These are phyloP conservation scores for Xylaria intraflava DNA, from an alignment of 495 filamentous ascomycete species.

Conservation along the genomic window DNA sequence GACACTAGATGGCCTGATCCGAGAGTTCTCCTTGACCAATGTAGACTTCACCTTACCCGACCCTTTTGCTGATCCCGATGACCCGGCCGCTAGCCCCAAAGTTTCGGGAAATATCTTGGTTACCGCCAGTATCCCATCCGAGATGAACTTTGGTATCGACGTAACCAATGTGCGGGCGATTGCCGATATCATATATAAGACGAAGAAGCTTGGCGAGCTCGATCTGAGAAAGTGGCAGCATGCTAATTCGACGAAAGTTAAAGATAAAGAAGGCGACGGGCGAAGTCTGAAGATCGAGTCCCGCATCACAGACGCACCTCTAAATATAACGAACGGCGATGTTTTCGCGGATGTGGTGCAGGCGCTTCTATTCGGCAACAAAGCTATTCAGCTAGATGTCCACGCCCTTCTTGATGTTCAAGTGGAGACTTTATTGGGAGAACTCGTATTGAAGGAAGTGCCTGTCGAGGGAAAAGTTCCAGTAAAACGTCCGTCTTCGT, in stretches of 20 bases:
- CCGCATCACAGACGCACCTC: slow-evolving; percentile 64
- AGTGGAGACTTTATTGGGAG: slow-evolving; percentile 70
- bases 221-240: slow-evolving; percentile 75
- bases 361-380: slow-evolving; percentile 63
- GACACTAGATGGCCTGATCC: slow-evolving; percentile 71
- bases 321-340: slow-evolving; percentile 70
- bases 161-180: slow-evolving; percentile 67
- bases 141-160: slow-evolving; percentile 76
- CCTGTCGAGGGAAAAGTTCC: slow-evolving; percentile 79
- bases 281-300: slow-evolving; percentile 64
- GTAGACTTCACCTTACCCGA: slow-evolving; percentile 79
- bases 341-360: slow-evolving; percentile 70
- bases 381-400: slow-evolving; percentile 58
- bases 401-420: slow-evolving; percentile 78
- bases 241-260: slow-evolving; percentile 67
- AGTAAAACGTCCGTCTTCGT: slow-evolving; percentile 69
- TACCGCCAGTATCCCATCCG: slow-evolving; percentile 65
- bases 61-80: slow-evolving; percentile 64
- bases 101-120: slow-evolving; percentile 79
- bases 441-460: slow-evolving; percentile 69
- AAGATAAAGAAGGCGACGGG: slow-evolving; percentile 45
- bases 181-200: slow-evolving; percentile 71
- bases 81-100: slow-evolving; percentile 65
- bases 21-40: slow-evolving; percentile 75
- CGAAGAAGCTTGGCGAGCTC: slow-evolving; percentile 67